phyloP scores from a whole-genome alignment of 306 rosid genomes.

The Rosa persica region DNA sequence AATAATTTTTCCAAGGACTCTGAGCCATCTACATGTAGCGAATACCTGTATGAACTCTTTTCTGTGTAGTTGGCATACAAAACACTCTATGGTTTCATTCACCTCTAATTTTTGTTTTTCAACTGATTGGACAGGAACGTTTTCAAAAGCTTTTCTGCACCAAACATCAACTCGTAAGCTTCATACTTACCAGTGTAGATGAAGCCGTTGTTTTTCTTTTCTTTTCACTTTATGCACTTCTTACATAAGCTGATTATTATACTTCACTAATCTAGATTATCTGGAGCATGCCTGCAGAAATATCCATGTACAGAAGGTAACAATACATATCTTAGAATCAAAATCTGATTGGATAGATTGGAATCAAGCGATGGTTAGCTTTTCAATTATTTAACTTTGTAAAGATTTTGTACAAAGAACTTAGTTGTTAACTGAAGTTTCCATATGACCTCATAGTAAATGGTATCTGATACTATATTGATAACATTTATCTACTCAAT shows the following conservation, averaged over 20 bases:
- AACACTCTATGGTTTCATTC: not conserved
- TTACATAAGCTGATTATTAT: not conserved
- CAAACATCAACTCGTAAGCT: conserved; percentile 25
- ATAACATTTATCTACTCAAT: not conserved
- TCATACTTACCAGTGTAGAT: not conserved
- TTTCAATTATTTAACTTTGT: not conserved
- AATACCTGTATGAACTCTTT: not conserved
- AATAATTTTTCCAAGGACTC: conserved; percentile 5
- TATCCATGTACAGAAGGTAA: conserved; percentile 27
- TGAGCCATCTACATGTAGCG: not conserved
- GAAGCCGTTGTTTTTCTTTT: not conserved
- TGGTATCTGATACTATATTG: not conserved
- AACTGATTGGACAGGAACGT: conserved; percentile 17
- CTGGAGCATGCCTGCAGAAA: not conserved
- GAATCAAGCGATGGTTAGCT: not conserved
- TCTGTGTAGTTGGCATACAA: not conserved
- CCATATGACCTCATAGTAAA: not conserved
- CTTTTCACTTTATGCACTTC: not conserved
- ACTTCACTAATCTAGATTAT: not conserved
- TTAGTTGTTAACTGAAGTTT: not conserved
- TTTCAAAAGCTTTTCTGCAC: conserved; percentile 9
- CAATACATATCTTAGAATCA: not conserved
- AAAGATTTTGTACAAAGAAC: not conserved
- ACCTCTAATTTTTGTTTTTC: not conserved
- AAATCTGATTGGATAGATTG: not conserved